These are phyloP conservation scores for Xylaria sp. DNA, from an alignment of 2,329 filamentous ascomycete genomes.

Conservation along the genomic window DNA sequence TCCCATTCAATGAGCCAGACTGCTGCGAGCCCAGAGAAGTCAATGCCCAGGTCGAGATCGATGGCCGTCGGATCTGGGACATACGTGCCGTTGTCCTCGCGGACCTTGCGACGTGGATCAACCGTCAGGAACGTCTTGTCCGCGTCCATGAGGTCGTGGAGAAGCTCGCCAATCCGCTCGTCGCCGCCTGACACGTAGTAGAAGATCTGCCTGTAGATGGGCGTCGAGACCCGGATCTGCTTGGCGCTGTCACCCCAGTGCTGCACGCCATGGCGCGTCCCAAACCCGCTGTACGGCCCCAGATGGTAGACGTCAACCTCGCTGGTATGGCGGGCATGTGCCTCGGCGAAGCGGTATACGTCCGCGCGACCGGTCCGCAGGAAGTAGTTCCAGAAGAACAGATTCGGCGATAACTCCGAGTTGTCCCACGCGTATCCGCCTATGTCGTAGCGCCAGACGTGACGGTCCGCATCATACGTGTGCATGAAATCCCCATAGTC, in stretches of 20 bases:
- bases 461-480: slow-evolving; percentile 68
- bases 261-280: slow-evolving; percentile 71
- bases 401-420: slow-evolving; percentile 70
- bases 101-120: slow-evolving; percentile 69
- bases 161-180: slow-evolving; percentile 66
- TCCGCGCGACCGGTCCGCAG: slow-evolving; percentile 67
- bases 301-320: slow-evolving; percentile 73
- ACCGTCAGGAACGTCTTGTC: slow-evolving; percentile 64
- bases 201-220: slow-evolving; percentile 67
- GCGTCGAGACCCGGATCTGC: slow-evolving; percentile 69
- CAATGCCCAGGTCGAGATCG: slow-evolving; percentile 66
- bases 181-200: slow-evolving; percentile 69
- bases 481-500: slow-evolving; percentile 73
- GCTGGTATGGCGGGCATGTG: slow-evolving; percentile 66
- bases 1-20: slow-evolving; percentile 71
- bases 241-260: slow-evolving; percentile 71
- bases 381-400: slow-evolving; percentile 73
- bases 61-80: slow-evolving; percentile 57
- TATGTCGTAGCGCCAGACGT: slow-evolving; percentile 71
- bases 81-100: slow-evolving; percentile 58
- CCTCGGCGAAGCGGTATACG: slow-evolving; percentile 69
- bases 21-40: slow-evolving; percentile 67
- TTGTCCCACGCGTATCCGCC: slow-evolving; percentile 75
- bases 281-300: slow-evolving; percentile 67
- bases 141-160: slow-evolving; percentile 63